Conservation (phyloP, 257 asterid genomes). For the Solanum infundibuliforme region DNA sequence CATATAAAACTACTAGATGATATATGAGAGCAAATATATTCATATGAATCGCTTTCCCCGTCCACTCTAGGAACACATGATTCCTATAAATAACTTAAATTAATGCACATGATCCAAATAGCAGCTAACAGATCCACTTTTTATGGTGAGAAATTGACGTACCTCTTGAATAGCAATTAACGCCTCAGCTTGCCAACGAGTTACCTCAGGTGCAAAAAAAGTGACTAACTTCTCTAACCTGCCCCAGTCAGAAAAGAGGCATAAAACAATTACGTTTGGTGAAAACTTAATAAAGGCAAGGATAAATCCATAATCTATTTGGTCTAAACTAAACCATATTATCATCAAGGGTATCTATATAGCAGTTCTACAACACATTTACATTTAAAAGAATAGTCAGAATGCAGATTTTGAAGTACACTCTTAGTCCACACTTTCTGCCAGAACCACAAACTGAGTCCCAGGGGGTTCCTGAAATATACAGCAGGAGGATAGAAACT, state of each 20-base stretch:
- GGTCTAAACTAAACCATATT: not conserved
- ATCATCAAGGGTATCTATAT: not conserved
- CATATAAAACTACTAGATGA: not conserved
- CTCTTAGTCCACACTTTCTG: not conserved
- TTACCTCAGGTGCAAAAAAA: slow-evolving; percentile 30
- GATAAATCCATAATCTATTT: not conserved
- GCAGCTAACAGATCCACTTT: not conserved
- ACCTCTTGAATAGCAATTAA: slow-evolving; percentile 91
- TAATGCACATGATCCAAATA: not conserved
- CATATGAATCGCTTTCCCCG: not conserved
- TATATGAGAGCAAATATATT: not conserved
- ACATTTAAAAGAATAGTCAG: not conserved
- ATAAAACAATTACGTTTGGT: not conserved
- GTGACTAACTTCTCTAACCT: slow-evolving; percentile 65
- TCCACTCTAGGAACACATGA: not conserved
- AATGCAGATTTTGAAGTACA: not conserved
- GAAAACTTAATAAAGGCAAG: not conserved
- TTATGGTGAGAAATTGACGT: slow-evolving; percentile 8
- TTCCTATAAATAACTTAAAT: not conserved
- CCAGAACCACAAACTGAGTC: not conserved
- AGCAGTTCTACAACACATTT: not conserved
- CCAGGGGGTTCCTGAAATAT: not conserved
- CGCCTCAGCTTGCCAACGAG: slow-evolving; percentile 91
- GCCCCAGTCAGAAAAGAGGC: slow-evolving; percentile 3
- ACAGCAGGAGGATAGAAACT: not conserved